Base-by-base conservation (phyloP, 2,329 filamentous ascomycete species). In the Epichloe amarillans region DNA sequence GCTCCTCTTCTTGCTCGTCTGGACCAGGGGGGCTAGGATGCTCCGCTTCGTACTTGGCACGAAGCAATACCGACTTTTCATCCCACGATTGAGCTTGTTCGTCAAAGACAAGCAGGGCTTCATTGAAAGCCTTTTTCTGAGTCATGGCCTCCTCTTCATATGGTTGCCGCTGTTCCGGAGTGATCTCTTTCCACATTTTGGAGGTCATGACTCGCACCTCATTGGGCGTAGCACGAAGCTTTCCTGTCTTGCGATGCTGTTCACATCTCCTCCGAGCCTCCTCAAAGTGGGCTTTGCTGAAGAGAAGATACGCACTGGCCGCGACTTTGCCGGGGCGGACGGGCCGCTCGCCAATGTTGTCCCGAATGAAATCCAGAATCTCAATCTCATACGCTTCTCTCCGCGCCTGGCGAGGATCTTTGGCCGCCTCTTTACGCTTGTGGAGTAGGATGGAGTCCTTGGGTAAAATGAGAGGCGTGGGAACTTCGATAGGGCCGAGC, bases 281-380 rank as follows among this genome's bases (percentile, higher is more conserved):
- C n/a, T 88, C 82, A 61, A 82, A 84, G 60, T 84, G 76, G 4
- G 76, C 83, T 58, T 89, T 94, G 63, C 89, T 91, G 68, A 86
- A 98, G 47, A 96, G 76, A 30, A 95, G 76, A 66, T 95, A 97
- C 0, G 91, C 86, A 61, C 94, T 97, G 4, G 84, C 81, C 0
- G 84, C 81, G 0, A 83, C 76, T 56, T 91, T 87, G 48, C 74
- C 70, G 4, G 91, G 90, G 48, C 80, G 83, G 51, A 76, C 69
- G 0, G 88, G 86, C 4, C 85, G 80, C 17, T 85, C 79, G n/a
- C 91, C 91, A 44, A 95, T 79, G 56, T 72, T 68, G 8, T 69
- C 62, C 39, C 69, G 64, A 50, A 82, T 72, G 52, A 77, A 68
- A 50, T 74, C 69, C 66, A 72, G 74, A 5, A 79, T 66, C 21